A percentile compares a stretch with the other conserved stretches of the same genome.
phyloP scores from a whole-genome alignment of 148 eudicot genomes.

The Rhododendron vialii region DNA sequence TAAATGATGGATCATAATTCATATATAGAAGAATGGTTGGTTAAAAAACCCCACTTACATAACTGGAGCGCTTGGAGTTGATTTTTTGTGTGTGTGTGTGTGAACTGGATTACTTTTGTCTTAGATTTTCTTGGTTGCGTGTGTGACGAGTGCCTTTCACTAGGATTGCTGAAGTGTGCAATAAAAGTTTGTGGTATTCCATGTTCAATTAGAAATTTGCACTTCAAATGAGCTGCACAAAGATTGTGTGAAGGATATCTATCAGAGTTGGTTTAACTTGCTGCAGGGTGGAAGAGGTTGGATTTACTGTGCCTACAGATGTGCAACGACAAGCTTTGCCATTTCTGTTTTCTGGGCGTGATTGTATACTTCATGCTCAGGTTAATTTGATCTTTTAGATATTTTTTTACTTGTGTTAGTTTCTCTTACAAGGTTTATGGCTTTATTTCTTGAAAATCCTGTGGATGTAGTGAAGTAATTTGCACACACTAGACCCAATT shows the following conservation, averaged over 20 bases:
- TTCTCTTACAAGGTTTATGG: neutral
- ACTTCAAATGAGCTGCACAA: neutral
- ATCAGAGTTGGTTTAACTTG: conserved; percentile 6
- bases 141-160: neutral
- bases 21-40: neutral
- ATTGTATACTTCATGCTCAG: conserved; percentile 94
- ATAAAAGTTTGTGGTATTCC: neutral
- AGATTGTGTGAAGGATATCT: neutral
- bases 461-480: neutral
- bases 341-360: conserved; percentile 69
- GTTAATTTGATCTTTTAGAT: conserved; percentile 30
- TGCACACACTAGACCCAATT: neutral
- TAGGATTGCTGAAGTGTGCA: neutral
- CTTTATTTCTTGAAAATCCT: neutral
- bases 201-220: neutral
- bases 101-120: neutral
- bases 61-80: neutral
- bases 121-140: neutral
- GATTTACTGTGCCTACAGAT: conserved; percentile 70
- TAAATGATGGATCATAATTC: neutral
- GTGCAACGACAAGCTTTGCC: conserved; percentile 86
- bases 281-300: conserved; percentile 78
- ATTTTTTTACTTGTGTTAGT: neutral
- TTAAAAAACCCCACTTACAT: neutral
- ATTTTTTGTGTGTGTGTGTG: neutral